Evolutionary conservation across 495 filamentous ascomycete species (phyloP), one percentile per base, ranked within the genome.

Genomic region (Hypoxylon fuscum): DNA sequence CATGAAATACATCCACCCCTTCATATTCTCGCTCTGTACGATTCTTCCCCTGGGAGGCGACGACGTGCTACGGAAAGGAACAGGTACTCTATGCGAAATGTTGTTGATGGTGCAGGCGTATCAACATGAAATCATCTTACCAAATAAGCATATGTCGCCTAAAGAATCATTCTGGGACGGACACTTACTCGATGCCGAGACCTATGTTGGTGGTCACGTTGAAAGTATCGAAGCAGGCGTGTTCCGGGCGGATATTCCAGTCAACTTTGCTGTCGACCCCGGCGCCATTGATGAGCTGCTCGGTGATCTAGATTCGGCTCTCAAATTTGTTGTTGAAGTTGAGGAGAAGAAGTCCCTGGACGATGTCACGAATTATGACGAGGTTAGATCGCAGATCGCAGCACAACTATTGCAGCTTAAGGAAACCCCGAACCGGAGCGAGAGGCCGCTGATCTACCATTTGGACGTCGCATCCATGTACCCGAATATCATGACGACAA

Each of bases 1-100:
- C 79, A 99, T 98, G 95, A 99, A 99, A 90, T 99, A 99, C 75
- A 92, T 99, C 17, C 95, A 99, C 71, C 95, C 95, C 1, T 99
- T 99, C 78, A 94, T 99, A 73, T 99, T 98, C 81, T 97, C 95
- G 0, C 80, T 99, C 0, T 98, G 95, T 76, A 99, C 92, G 0
- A 96, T 99, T 76, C 83, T 99, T 72, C 95, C 95, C 0, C 80
- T 99, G 1, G 92, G 91, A 23, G 90, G 93, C 12, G 93, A 99
- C 69, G 93, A 97, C 72, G 91, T 92, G 2, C 69, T 98, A 62
- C 83, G 95, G 55, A 99, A 99, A 69, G 95, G 95, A 68, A 99
- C 95, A 1, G 95, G 95, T 69, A 99, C 95, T 5, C 80, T 99
- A 15, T 99, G 95, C 77, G 95, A 99, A 76, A 97, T 98, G 95